Conservation (phyloP, 495 filamentous ascomycete genomes). For the Aspergillus cavernicola region DNA sequence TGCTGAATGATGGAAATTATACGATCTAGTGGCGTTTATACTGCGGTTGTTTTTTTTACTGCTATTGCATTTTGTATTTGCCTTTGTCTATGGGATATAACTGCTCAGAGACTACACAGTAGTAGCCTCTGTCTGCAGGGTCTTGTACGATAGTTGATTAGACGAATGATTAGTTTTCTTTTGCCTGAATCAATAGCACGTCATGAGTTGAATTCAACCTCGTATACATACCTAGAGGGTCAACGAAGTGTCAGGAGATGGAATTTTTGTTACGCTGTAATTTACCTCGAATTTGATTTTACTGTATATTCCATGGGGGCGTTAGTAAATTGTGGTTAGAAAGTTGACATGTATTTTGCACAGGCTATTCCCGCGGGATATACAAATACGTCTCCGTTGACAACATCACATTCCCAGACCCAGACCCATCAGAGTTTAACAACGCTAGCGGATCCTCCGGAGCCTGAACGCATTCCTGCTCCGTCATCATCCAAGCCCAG, state of each 20-base stretch:
- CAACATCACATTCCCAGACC: conserved; percentile 22
- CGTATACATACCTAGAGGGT: too few relatives aligned
- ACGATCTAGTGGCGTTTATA: conserved; percentile 12
- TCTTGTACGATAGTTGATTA: conserved; percentile 15
- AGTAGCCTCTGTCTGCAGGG: conserved; percentile 1
- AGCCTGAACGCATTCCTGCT: conserved; percentile 38
- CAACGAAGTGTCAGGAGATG: too few relatives aligned
- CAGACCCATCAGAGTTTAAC: conserved; percentile 18
- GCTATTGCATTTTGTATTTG: neutral
- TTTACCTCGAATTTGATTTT: too few relatives aligned
- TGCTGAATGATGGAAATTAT: conserved; percentile 9
- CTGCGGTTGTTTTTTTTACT: conserved; percentile 5
- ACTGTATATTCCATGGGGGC: too few relatives aligned
- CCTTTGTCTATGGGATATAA: conserved; percentile 15
- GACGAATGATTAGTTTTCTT: conserved; percentile 6
- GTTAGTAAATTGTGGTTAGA: too few relatives aligned
- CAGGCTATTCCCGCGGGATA: conserved; percentile 28
- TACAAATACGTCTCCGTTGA: conserved; percentile 38
- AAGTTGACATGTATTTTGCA: too few relatives aligned
- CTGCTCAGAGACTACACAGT: conserved; percentile 4
- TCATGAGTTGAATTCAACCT: too few relatives aligned
- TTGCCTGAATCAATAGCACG: too few relatives aligned
- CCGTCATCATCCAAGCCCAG: conserved; percentile 39
- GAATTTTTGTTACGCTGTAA: too few relatives aligned
- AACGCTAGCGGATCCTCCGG: conserved; percentile 36